A percentile compares a stretch with the other conserved stretches of the same genome.
These are phyloP conservation scores for Juglanconis juglandina DNA, from an alignment of 2,329 filamentous ascomycete species.

Conservation along the genomic window DNA sequence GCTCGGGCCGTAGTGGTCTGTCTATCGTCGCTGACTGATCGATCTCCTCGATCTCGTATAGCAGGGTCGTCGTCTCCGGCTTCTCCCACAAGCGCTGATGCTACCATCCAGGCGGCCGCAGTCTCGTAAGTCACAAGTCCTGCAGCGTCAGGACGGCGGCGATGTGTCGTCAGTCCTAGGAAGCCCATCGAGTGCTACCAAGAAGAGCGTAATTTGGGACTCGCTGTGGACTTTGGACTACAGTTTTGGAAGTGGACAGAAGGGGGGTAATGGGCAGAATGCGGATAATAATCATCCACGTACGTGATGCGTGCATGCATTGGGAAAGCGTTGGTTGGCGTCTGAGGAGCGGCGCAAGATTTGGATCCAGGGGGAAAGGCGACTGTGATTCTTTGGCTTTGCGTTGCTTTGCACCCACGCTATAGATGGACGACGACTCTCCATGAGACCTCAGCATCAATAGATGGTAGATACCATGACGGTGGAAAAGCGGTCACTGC, in stretches of 20 bases:
- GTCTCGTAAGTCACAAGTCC: conserved; percentile 13
- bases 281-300: background rate
- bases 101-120: conserved; percentile 7
- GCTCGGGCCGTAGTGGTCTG: conserved; percentile 41
- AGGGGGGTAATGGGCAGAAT: conserved; percentile 7
- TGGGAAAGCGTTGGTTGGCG: background rate
- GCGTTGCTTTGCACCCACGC: background rate
- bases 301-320: background rate
- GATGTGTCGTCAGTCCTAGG: conserved; percentile 26
- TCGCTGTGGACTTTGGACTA: conserved; percentile 60
- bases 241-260: conserved; percentile 45
- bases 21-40: conserved; percentile 27
- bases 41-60: conserved; percentile 19
- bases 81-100: conserved; percentile 4
- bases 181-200: conserved; percentile 33
- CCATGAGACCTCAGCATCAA: background rate
- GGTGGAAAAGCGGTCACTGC: background rate
- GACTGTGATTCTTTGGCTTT: background rate
- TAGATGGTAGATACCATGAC: background rate
- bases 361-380: background rate
- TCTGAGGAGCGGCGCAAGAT: background rate
- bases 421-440: background rate
- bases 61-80: conserved; percentile 8
- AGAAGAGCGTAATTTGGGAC: conserved; percentile 58
- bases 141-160: conserved; percentile 39